Evolutionary conservation across 345 rosid species (phyloP).

Genomic region (Acer negundo): DNA sequence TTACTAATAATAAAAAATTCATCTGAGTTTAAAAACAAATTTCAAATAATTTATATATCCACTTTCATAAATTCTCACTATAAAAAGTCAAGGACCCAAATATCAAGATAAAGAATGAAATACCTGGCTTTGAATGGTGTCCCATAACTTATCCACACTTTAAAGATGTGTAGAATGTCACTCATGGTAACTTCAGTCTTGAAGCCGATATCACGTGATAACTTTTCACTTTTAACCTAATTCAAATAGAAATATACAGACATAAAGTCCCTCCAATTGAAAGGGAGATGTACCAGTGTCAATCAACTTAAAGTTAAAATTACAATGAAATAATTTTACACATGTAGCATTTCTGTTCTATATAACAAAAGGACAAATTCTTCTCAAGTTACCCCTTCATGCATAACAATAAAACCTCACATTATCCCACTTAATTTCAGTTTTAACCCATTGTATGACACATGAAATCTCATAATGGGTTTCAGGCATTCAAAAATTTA

Average conservation of each 20-base stretch:
- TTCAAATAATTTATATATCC: too few relatives aligned
- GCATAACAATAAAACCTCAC: neutral
- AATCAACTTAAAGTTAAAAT: neutral
- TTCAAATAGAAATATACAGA: conserved; percentile 27
- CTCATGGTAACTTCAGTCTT: conserved; percentile 65
- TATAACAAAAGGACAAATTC: neutral
- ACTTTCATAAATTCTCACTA: too few relatives aligned
- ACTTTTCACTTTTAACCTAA: conserved; percentile 69
- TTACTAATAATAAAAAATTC: too few relatives aligned
- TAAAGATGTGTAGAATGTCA: conserved; percentile 59
- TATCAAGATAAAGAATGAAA: neutral
- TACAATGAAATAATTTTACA: neutral
- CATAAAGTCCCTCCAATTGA: conserved; percentile 20
- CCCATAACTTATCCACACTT: conserved; percentile 55
- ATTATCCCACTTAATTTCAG: neutral
- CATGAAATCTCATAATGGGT: neutral
- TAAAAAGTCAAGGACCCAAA: neutral
- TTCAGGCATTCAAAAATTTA: neutral
- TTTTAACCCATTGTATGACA: neutral
- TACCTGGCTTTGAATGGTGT: conserved; percentile 77
- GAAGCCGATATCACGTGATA: conserved; percentile 65
- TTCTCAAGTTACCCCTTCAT: neutral
- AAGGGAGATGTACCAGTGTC: neutral
- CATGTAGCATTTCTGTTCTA: neutral
- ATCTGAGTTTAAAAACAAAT: too few relatives aligned